Conservation (phyloP, 768 basidiomycete species). For the Kwoniella dendrophila region DNA sequence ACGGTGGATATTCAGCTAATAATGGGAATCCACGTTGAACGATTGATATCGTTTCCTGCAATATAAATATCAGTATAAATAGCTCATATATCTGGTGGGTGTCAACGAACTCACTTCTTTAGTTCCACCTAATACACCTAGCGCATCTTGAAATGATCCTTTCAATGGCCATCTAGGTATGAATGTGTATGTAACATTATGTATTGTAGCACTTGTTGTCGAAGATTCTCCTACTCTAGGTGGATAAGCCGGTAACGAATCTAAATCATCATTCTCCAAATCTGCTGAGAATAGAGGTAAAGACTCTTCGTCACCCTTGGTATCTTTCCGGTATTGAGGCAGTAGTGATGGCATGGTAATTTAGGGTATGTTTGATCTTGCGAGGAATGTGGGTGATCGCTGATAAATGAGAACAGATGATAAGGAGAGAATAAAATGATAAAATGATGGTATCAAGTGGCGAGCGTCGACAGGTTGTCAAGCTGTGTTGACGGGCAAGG, state of each 20-base stretch:
- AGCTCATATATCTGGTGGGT: neutral
- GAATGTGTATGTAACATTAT: slow-evolving; percentile 38
- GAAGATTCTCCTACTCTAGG: slow-evolving; percentile 12
- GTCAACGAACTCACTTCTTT: slow-evolving; percentile 25
- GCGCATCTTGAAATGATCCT: slow-evolving; percentile 26
- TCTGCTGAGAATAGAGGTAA: slow-evolving; percentile 8
- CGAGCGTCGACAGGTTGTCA: no score
- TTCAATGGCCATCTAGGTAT: slow-evolving; percentile 33
- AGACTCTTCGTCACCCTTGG: slow-evolving; percentile 8
- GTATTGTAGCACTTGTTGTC: neutral
- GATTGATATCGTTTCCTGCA: slow-evolving; percentile 30
- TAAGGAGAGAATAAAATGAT: no score
- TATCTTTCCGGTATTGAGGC: slow-evolving; percentile 7
- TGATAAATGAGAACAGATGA: neutral
- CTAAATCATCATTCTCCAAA: slow-evolving; percentile 1
- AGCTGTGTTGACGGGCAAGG: no score
- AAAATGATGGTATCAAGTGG: no score
- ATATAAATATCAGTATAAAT: neutral
- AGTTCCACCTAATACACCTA: slow-evolving; percentile 33
- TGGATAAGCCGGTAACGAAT: slow-evolving; percentile 12
- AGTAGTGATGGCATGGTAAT: slow-evolving; percentile 1
- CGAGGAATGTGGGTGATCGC: neutral
- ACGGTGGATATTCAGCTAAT: slow-evolving; percentile 23
- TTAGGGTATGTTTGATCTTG: no score
- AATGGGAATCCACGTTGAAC: slow-evolving; percentile 29